phyloP scores from a whole-genome alignment of 352 stramenopile species.

The Phytophthora rubi region DNA sequence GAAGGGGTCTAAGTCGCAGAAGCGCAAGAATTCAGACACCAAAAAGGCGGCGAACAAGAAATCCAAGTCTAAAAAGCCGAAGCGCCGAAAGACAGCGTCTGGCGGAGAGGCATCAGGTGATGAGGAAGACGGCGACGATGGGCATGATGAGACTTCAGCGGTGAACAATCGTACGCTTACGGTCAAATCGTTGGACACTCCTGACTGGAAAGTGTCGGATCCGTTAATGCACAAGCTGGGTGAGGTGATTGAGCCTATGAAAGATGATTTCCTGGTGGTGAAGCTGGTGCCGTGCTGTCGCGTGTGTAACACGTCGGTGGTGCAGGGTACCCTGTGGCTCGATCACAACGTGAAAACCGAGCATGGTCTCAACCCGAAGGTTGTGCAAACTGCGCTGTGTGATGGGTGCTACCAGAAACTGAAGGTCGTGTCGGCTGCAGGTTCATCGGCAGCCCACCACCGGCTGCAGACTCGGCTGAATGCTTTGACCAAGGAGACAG shows the following conservation, averaged over 20 bases:
- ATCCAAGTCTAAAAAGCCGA: slow-evolving; percentile 82
- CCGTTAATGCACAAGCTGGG: slow-evolving; percentile 87
- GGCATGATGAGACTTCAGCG: slow-evolving; percentile 33
- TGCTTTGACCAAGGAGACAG: slow-evolving; percentile 56
- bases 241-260: slow-evolving; percentile 90
- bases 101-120: slow-evolving; percentile 46
- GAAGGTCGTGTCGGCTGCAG: slow-evolving; percentile 39
- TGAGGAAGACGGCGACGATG: slow-evolving; percentile 58
- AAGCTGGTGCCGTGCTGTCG: slow-evolving; percentile 87
- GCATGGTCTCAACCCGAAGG: slow-evolving; percentile 63
- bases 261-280: slow-evolving; percentile 90
- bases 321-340: slow-evolving; percentile 74
- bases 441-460: slow-evolving; percentile 44
- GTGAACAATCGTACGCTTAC: slow-evolving; percentile 38
- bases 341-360: slow-evolving; percentile 72
- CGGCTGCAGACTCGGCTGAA: slow-evolving; percentile 59
- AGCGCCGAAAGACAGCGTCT: slow-evolving; percentile 61
- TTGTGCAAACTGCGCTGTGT: slow-evolving; percentile 78
- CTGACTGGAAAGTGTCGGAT: slow-evolving; percentile 74
- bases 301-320: slow-evolving; percentile 77
- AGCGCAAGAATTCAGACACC: slow-evolving; percentile 69
- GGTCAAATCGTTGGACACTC: slow-evolving; percentile 66
- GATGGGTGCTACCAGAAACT: slow-evolving; percentile 82
- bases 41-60: slow-evolving; percentile 78
- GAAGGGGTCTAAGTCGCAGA: slow-evolving; percentile 52